Evolutionary conservation across 805 yeast genomes (phyloP).

Genomic region (Priceomyces melissophilus): DNA sequence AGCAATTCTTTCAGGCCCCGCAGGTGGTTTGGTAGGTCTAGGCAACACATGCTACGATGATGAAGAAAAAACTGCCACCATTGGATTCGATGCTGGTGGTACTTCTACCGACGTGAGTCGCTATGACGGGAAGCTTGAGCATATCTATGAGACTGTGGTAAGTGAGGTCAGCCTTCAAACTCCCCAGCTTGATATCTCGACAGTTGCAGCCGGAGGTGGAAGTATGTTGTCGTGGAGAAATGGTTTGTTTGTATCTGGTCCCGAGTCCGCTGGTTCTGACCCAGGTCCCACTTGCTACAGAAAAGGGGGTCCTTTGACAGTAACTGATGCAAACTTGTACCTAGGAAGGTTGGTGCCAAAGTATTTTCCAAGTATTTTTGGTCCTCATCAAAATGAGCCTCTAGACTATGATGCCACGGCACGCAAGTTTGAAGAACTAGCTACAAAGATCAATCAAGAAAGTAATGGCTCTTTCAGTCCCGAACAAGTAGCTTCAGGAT

Average conservation of each 20-base stretch:
- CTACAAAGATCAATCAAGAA: constrained; percentile 43
- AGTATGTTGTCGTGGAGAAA: constrained; percentile 27
- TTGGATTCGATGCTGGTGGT: constrained; percentile 43
- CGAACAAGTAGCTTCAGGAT: constrained; percentile 32
- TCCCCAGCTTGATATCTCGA: constrained; percentile 42
- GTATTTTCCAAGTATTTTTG: constrained; percentile 77
- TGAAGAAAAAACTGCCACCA: constrained; percentile 16
- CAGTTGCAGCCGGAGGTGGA: constrained; percentile 43
- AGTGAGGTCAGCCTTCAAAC: constrained; percentile 43
- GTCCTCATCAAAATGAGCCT: constrained; percentile 72
- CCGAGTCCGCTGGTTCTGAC: constrained; percentile 82
- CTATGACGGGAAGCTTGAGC: constrained; percentile 37
- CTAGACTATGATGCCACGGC: constrained; percentile 41
- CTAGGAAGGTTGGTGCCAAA: constrained; percentile 72
- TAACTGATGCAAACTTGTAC: constrained; percentile 79
- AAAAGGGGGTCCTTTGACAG: constrained; percentile 79
- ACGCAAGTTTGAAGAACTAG: constrained; percentile 47
- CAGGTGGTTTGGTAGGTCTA: constrained; percentile 93
- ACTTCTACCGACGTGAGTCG: constrained; percentile 46
- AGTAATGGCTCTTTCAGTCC: constrained; percentile 20
- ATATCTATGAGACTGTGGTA: constrained; percentile 44
- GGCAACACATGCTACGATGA: constrained; percentile 68
- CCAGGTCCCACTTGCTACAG: constrained; percentile 90
- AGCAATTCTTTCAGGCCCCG: constrained; percentile 89
- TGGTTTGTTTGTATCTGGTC: constrained; percentile 69